Evolutionary conservation across 202 grass and related monocot genomes (phyloP).

Genomic region (Brachypodium distachyon): DNA sequence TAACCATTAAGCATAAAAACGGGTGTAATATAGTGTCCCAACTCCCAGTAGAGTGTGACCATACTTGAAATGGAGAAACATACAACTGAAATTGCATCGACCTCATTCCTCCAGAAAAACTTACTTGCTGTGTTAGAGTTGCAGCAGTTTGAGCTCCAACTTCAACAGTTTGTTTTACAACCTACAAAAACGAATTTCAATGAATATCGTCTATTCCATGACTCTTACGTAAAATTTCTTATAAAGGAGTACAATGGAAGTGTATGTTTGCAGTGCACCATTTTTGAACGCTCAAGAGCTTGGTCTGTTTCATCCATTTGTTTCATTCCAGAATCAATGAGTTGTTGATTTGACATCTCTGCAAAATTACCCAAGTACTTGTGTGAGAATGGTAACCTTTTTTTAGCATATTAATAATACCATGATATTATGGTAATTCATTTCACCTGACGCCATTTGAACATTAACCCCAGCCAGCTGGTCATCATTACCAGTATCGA

Average conservation of each 20-base stretch:
- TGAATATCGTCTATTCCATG: background rate
- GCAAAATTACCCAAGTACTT: conserved; percentile 6
- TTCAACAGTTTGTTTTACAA: conserved; percentile 92
- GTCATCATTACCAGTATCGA: conserved; percentile 75
- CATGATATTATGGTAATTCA: background rate
- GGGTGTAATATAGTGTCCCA: background rate
- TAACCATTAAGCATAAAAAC: background rate
- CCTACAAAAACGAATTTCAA: conserved; percentile 39
- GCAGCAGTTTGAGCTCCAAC: conserved; percentile 95
- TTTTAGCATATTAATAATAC: background rate
- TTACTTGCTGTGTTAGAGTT: conserved; percentile 82
- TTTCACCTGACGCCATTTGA: conserved; percentile 88
- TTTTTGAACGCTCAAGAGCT: conserved; percentile 86
- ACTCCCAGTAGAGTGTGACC: background rate
- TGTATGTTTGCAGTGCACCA: conserved; percentile 25
- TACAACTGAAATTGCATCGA: background rate
- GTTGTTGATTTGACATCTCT: conserved; percentile 96
- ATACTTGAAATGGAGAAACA: conserved; percentile 6
- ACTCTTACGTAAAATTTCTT: conserved; percentile 3
- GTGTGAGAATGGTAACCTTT: conserved; percentile 9
- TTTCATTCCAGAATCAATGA: conserved; percentile 62
- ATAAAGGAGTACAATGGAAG: background rate
- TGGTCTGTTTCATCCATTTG: conserved; percentile 97
- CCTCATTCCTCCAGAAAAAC: conserved; percentile 3
- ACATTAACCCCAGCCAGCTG: conserved; percentile 52